These are phyloP conservation scores for Vitis hybrid DNA, from an alignment of 177 flowering plant species.

Conservation along the genomic window DNA sequence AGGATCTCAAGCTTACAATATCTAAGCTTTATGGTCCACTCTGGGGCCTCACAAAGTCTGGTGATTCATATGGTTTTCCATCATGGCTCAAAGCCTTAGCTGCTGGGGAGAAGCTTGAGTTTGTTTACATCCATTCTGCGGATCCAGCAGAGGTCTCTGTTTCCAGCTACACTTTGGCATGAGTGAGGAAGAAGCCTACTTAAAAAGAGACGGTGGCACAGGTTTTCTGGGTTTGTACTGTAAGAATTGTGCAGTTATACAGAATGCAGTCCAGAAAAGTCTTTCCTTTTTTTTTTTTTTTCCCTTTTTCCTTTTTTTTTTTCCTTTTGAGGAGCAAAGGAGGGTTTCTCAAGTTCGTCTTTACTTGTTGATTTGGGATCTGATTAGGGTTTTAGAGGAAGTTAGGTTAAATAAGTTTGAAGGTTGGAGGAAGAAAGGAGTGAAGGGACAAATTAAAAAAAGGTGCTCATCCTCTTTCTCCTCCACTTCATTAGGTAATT, in stretches of 20 bases:
- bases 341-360: constrained; percentile 4
- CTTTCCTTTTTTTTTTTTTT: constrained; percentile 11
- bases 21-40: constrained; percentile 76
- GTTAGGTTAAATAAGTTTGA: constrained; percentile 30
- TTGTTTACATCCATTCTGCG: constrained; percentile 81
- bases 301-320: constrained; percentile 10
- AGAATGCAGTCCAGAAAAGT: constrained; percentile 27
- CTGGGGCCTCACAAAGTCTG: constrained; percentile 74
- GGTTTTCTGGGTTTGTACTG: constrained; percentile 14
- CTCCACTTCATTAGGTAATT: constrained; percentile 32
- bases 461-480: constrained; percentile 96
- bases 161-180: constrained; percentile 63
- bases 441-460: constrained; percentile 60
- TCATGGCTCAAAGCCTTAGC: constrained; percentile 65
- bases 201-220: constrained; percentile 6
- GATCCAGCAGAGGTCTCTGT: constrained; percentile 64
- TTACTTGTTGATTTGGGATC: constrained; percentile 26
- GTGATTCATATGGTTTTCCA: constrained; percentile 58
- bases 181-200: constrained; percentile 9
- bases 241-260: constrained; percentile 59
- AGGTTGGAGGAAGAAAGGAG: constrained; percentile 68
- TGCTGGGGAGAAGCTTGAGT: constrained; percentile 76
- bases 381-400: constrained; percentile 22
- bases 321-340: background rate
- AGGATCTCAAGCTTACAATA: constrained; percentile 57